Base-by-base conservation (phyloP, 441 rosid species). In the Gossypium gossypioides region DNA sequence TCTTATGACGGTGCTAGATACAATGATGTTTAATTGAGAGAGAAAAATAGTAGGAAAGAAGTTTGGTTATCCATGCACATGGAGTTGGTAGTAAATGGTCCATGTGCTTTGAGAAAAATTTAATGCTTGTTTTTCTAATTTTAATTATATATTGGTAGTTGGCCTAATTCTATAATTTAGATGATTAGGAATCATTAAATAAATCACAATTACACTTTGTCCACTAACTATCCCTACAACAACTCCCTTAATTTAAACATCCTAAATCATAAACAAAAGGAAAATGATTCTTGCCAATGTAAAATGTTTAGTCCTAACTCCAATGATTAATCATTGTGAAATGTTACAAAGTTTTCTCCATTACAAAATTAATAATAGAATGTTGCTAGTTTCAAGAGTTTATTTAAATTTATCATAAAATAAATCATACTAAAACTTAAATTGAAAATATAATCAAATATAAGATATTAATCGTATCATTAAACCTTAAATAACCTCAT, bases 141-240 rank as follows among this genome's bases (percentile, higher is more conserved):
- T 13, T 18, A 21, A 10, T 34, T 40, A 24, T 16, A 6, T 37
- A 8, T 4, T 22, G 73, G 64, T 57, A 15, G 77, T 63, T 79
- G 79, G 56, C 50, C 72, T 60, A 73, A 75, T 71, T 66, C 50
- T 9, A 59, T 22, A 37, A 40, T 6, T 57, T 10, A 32, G 13
- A 51, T 18, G 59, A 29, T 68, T 54, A 56, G 54, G 54, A 57
- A 54, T 77, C 40, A 51, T 68, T 40, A 29, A 59, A 72, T 8
- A 40, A 60, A 60, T 18, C 25, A 27, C 13, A 68, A 68, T 46
- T 25, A 25, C 71, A 67, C 58, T 25, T 50, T 50, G 73, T 34
- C 73, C 73, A 12, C 63, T 69, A 50, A 24, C n/a, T 24, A 67
- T 27, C 21, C 19, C 8, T 46, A 19, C 4, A n/a, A 24, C 56